phyloP scores from a whole-genome alignment of 768 basidiomycete species.

The Boletus vermiculosoides region DNA sequence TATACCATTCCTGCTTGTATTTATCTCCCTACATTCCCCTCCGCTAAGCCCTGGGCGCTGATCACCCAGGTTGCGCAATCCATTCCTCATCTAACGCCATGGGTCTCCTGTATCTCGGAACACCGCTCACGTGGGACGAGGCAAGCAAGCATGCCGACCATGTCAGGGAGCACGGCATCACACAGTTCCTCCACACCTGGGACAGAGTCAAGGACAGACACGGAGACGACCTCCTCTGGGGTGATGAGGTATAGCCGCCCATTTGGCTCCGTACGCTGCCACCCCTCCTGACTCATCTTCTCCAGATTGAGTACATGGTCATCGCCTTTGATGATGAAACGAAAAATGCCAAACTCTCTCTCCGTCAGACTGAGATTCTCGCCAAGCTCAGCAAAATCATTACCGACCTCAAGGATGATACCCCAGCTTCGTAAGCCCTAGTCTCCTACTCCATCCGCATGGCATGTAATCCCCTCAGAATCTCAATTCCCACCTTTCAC shows the following conservation, averaged over 20 bases:
- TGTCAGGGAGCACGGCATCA: conserved; percentile 88
- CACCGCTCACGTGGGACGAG: conserved; percentile 89
- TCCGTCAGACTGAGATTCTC: conserved; percentile 95
- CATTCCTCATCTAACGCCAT: conserved; percentile 41
- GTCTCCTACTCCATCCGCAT: neutral
- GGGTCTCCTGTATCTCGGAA: conserved; percentile 93
- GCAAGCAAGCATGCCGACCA: conserved; percentile 86
- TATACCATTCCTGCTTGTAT: neutral
- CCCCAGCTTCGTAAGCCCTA: conserved; percentile 53
- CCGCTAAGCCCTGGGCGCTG: too few species aligned
- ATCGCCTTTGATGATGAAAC: conserved; percentile 74
- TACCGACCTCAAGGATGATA: conserved; percentile 53
- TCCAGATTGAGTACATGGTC: conserved; percentile 95
- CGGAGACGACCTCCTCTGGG: conserved; percentile 95
- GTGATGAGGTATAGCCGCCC: conserved; percentile 77
- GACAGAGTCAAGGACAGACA: conserved; percentile 85
- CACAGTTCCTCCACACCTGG: conserved; percentile 94
- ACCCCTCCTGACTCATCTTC: conserved; percentile 9
- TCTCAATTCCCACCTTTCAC: conserved; percentile 86
- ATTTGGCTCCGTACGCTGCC: conserved; percentile 1
- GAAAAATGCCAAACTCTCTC: conserved; percentile 83
- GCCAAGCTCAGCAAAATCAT: conserved; percentile 70
- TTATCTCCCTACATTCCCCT: neutral
- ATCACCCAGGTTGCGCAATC: conserved; percentile 13
- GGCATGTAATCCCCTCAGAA: conserved; percentile 37